Evolutionary conservation across 352 stramenopile species (phyloP).

Genomic region (Phytophthora europaea): DNA sequence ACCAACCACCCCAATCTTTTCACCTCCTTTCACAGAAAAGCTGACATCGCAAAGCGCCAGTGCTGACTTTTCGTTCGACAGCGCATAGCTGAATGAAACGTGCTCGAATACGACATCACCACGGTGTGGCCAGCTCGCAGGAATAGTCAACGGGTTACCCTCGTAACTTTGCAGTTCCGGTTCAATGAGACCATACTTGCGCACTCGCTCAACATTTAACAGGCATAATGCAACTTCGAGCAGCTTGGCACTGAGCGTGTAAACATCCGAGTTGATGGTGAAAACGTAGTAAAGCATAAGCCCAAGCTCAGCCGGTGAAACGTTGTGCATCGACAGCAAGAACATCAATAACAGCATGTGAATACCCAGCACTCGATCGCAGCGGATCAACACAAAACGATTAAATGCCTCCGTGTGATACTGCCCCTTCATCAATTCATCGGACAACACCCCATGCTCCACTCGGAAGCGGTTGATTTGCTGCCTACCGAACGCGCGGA

Average conservation of each 20-base stretch:
- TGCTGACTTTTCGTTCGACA: conserved; percentile 23
- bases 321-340: conserved; percentile 44
- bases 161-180: conserved; percentile 35
- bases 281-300: conserved; percentile 59
- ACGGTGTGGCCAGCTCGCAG: conserved; percentile 36
- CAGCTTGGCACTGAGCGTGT: conserved; percentile 40
- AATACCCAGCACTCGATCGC: conserved; percentile 45
- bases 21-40: conserved; percentile 52
- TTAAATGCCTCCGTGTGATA: conserved; percentile 43
- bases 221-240: conserved; percentile 38
- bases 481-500: conserved; percentile 45
- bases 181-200: conserved; percentile 51
- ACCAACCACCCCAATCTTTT: conserved; percentile 71
- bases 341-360: conserved; percentile 50
- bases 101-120: conserved; percentile 47
- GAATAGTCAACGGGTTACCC: conserved; percentile 28
- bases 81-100: conserved; percentile 43
- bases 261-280: conserved; percentile 55
- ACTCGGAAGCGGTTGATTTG: conserved; percentile 42
- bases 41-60: conserved; percentile 59
- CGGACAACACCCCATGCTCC: conserved; percentile 44
- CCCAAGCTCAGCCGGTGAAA: conserved; percentile 45
- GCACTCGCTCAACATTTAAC: conserved; percentile 55
- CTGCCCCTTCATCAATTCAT: conserved; percentile 40
- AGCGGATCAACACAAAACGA: conserved; percentile 48